A percentile compares a stretch with the other conserved stretches of the same genome.
These are phyloP conservation scores for Yamadazyma songkhlaensis DNA, from an alignment of 1,139 yeast species.

Conservation along the genomic window DNA sequence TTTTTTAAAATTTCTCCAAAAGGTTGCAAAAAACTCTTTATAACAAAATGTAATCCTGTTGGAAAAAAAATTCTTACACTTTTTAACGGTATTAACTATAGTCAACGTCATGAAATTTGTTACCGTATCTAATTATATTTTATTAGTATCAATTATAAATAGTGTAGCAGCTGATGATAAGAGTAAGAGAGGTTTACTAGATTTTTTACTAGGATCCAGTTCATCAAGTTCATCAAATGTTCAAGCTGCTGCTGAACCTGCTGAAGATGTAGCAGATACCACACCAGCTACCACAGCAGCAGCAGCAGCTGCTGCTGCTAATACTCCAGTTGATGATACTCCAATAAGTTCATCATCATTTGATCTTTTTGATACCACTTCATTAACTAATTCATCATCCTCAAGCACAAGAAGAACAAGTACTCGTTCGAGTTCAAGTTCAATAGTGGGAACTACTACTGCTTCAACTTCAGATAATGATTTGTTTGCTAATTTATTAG, in stretches of 20 bases:
- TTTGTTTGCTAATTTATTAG: constrained; percentile 1
- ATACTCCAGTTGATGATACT: not conserved
- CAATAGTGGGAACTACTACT: constrained; percentile 8
- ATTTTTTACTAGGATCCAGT: constrained; percentile 8
- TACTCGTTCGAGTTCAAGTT: constrained; percentile 13
- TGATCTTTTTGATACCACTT: constrained; percentile 1
- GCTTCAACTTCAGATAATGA: constrained; percentile 3
- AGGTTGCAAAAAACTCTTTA: constrained; percentile 3
- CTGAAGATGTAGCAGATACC: constrained; percentile 1
- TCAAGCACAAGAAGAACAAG: constrained; percentile 14
- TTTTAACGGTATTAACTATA: constrained; percentile 9
- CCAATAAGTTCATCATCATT: no score
- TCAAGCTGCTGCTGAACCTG: constrained; percentile 10
- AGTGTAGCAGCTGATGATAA: constrained; percentile 14
- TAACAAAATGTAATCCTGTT: constrained; percentile 1
- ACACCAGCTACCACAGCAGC: constrained; percentile 9
- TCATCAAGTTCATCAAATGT: constrained; percentile 1
- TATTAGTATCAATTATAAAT: constrained; percentile 13
- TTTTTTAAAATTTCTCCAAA: constrained; percentile 2
- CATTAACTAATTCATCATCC: constrained; percentile 8
- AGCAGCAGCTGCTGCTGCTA: constrained; percentile 7
- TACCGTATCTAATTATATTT: constrained; percentile 13
- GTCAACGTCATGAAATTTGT: constrained; percentile 16
- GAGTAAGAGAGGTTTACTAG: constrained; percentile 15
- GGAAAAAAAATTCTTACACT: not conserved